A percentile compares a stretch with the other conserved stretches of the same genome.
phyloP scores from a whole-genome alignment of 306 rosid genomes.

The Alnus rubra region DNA sequence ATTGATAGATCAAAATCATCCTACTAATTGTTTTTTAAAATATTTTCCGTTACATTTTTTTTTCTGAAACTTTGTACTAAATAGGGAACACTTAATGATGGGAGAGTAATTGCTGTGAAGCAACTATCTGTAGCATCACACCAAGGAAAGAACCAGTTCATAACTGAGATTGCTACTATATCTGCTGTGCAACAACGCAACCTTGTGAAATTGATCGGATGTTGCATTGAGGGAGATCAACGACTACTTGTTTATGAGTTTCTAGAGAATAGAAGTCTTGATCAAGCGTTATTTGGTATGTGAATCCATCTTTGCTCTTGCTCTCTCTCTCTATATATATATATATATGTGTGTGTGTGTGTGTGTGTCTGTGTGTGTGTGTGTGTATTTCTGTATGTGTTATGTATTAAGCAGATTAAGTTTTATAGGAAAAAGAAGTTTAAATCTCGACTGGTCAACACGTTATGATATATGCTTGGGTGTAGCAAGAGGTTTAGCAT shows the following conservation, averaged over 20 bases:
- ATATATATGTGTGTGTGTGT: neutral
- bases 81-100: slow-evolving; percentile 76
- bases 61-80: neutral
- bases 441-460: slow-evolving; percentile 60
- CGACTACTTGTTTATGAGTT: slow-evolving; percentile 73
- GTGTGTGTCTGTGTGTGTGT: too few relatives aligned
- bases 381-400: neutral
- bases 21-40: neutral
- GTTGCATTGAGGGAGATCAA: slow-evolving; percentile 62
- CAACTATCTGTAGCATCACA: slow-evolving; percentile 73
- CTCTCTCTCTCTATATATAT: neutral
- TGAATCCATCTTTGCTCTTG: neutral
- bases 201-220: slow-evolving; percentile 73
- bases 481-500: slow-evolving; percentile 65
- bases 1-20: neutral
- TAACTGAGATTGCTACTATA: slow-evolving; percentile 79
- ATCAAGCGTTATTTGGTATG: slow-evolving; percentile 83
- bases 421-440: slow-evolving; percentile 36
- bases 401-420: too few relatives aligned
- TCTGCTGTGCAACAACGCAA: slow-evolving; percentile 86
- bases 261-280: slow-evolving; percentile 78
- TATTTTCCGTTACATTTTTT: neutral
- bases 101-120: slow-evolving; percentile 77
- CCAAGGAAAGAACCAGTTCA: slow-evolving; percentile 80
- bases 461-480: slow-evolving; percentile 70